Conservation (phyloP, 2,329 filamentous ascomycete species). For the Stachybotrys echinatus region DNA sequence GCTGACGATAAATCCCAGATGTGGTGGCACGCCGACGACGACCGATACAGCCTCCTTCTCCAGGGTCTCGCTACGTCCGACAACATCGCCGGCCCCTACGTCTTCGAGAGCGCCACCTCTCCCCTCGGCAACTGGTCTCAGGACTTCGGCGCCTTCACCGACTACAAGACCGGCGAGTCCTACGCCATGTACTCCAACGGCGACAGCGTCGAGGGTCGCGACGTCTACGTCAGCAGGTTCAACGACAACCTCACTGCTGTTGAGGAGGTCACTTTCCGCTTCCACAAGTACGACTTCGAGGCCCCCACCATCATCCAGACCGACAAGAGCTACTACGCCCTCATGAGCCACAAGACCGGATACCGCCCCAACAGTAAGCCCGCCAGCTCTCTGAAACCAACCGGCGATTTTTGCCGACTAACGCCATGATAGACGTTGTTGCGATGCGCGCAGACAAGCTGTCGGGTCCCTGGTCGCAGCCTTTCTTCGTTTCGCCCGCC, state of each 20-base stretch:
- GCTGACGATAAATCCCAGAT: slow-evolving; percentile 30
- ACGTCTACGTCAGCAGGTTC: slow-evolving; percentile 51
- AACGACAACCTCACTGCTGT: slow-evolving; percentile 46
- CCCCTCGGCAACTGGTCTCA: slow-evolving; percentile 59
- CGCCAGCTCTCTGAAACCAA: accelerated
- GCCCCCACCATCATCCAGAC: slow-evolving; percentile 57
- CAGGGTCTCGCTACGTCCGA: slow-evolving; percentile 52
- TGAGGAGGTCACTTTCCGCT: slow-evolving; percentile 47
- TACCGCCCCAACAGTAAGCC: slow-evolving; percentile 50
- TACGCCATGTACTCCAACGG: slow-evolving; percentile 58
- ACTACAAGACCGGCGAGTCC: slow-evolving; percentile 50
- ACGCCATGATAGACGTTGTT: slow-evolving; percentile 35
- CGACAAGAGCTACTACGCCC: slow-evolving; percentile 51
- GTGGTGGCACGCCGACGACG: slow-evolving; percentile 59
- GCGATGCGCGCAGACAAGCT: slow-evolving; percentile 45
- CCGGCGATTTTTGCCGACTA: background rate
- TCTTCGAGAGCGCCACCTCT: slow-evolving; percentile 45
- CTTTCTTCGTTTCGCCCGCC: slow-evolving; percentile 40
- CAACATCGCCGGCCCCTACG: slow-evolving; percentile 47
- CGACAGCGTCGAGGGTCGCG: slow-evolving; percentile 46
- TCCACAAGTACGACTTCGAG: slow-evolving; percentile 55
- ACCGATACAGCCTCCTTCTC: slow-evolving; percentile 48
- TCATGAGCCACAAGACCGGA: slow-evolving; percentile 60
- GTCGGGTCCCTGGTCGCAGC: slow-evolving; percentile 46
- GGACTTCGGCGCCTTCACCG: slow-evolving; percentile 56